Conservation (phyloP, 371 early-diverging fungal species). For the Syncephalis fuscata region DNA sequence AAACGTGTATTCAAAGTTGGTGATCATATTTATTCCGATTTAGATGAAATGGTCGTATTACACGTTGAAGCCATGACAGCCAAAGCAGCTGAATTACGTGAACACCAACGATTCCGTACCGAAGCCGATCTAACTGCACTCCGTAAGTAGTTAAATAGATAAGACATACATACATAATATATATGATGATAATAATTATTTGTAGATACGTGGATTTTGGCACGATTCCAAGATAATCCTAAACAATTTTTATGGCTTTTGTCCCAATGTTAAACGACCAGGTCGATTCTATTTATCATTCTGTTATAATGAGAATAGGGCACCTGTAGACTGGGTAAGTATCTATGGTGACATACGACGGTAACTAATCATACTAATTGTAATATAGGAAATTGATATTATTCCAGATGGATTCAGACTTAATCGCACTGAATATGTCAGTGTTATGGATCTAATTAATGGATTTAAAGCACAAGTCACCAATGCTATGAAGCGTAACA, state of each 20-base stretch:
- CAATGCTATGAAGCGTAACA: too few species aligned
- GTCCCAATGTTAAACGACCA: constrained; percentile 20
- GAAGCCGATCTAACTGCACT: constrained; percentile 18
- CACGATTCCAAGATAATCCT: constrained; percentile 19
- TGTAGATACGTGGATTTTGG: constrained; percentile 16
- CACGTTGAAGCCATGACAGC: constrained; percentile 70
- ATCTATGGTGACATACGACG: not conserved
- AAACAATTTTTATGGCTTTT: constrained; percentile 36
- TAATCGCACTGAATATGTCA: constrained; percentile 31
- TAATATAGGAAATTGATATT: constrained; percentile 19
- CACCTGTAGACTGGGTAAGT: constrained; percentile 19
- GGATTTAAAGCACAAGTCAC: constrained; percentile 29
- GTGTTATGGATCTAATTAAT: constrained; percentile 36
- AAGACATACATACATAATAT: not conserved
- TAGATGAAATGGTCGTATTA: constrained; percentile 81
- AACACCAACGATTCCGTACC: constrained; percentile 38
- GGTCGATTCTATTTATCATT: constrained; percentile 32
- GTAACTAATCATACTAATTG: not conserved
- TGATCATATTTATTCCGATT: constrained; percentile 46
- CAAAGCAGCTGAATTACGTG: constrained; percentile 43
- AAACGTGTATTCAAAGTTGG: constrained; percentile 28
- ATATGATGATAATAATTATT: constrained; percentile 6
- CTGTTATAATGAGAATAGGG: constrained; percentile 18
- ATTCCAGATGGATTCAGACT: constrained; percentile 41
- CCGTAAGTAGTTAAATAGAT: constrained; percentile 8